Evolutionary conservation across 371 early-diverging fungal genomes (phyloP).

Genomic region (Rhizopus sp.): DNA sequence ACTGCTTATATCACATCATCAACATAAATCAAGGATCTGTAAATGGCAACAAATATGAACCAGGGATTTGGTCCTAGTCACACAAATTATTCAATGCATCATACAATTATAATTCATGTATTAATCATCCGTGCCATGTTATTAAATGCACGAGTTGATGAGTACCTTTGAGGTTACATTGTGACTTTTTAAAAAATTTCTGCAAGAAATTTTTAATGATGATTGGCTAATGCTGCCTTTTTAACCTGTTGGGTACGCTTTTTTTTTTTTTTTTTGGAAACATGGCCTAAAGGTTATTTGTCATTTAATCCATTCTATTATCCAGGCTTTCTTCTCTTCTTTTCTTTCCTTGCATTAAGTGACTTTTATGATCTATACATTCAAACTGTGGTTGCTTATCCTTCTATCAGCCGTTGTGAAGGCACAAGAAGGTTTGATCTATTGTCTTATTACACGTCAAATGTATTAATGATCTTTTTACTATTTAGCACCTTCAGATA

Average conservation of each 20-base stretch:
- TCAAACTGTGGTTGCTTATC: not conserved
- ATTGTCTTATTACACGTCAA: not conserved
- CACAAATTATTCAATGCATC: not conserved
- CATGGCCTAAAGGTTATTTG: constrained; percentile 7
- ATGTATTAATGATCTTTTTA: not conserved
- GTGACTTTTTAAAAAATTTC: constrained; percentile 6
- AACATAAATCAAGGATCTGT: too few relatives aligned
- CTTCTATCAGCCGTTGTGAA: not conserved
- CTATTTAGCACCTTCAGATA: not conserved
- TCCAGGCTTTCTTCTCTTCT: not conserved
- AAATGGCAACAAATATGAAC: too few relatives aligned
- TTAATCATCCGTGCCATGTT: too few relatives aligned
- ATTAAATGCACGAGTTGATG: not conserved
- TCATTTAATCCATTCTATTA: constrained; percentile 6
- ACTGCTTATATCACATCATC: too few relatives aligned
- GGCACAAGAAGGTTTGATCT: not conserved
- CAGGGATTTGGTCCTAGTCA: not conserved
- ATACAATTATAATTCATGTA: too few relatives aligned
- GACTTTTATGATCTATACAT: not conserved
- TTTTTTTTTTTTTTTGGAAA: constrained; percentile 11
- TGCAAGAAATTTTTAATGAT: constrained; percentile 25
- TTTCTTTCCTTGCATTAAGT: not conserved
- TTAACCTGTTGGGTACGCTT: constrained; percentile 21
- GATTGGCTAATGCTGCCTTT: constrained; percentile 21
- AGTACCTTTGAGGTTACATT: constrained; percentile 10